A percentile compares a stretch with the other conserved stretches of the same genome.
Conservation (phyloP, 495 filamentous ascomycete genomes). For the Lophiotrema nucula region DNA sequence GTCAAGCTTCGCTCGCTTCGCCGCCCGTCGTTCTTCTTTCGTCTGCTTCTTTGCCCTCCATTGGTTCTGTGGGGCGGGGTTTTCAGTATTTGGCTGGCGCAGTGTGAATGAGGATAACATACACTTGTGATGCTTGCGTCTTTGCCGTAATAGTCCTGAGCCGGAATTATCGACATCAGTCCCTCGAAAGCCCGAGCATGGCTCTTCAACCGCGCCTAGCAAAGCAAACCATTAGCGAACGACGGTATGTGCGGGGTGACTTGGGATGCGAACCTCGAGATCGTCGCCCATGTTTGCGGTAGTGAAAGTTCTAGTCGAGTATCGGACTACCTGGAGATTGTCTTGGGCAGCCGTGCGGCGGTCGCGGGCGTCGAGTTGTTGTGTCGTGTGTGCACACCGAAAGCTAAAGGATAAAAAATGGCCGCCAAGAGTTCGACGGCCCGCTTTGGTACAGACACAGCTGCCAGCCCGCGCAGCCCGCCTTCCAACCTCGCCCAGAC, state of each 20-base stretch:
- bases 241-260: conserved; percentile 21
- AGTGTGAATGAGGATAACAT: conserved; percentile 45
- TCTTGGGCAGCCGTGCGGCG: no score
- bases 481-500: no score
- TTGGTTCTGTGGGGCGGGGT: conserved; percentile 39
- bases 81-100: conserved; percentile 9
- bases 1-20: conserved; percentile 71
- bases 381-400: no score
- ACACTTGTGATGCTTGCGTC: conserved; percentile 80
- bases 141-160: conserved; percentile 86
- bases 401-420: no score
- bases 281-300: conserved; percentile 34
- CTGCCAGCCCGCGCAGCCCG: no score
- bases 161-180: conserved; percentile 86
- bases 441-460: no score
- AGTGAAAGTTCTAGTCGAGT: background rate
- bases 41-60: conserved; percentile 49
- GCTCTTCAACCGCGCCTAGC: conserved; percentile 78
- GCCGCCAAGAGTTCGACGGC: no score
- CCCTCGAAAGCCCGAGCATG: conserved; percentile 88
- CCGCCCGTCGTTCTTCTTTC: conserved; percentile 36
- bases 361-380: no score
- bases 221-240: conserved; percentile 24
- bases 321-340: no score
- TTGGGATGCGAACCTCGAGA: conserved; percentile 34